Evolutionary conservation across 1,284 basidiomycete genomes (phyloP).

Genomic region (Fomes fomentarius): DNA sequence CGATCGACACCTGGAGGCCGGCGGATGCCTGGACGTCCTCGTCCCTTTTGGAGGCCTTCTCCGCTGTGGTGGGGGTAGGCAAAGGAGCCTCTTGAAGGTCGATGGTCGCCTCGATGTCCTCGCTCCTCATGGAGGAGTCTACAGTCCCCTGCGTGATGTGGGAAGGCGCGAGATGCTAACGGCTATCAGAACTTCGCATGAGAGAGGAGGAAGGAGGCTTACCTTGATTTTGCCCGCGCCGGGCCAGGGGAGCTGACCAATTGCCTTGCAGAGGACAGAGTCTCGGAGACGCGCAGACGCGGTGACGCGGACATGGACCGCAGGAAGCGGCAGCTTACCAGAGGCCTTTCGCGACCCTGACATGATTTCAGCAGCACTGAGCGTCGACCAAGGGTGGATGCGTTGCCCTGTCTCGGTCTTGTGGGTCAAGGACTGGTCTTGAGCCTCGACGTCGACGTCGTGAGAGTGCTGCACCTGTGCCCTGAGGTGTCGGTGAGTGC

Average conservation of each 20-base stretch:
- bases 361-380: not conserved
- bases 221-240: conserved; percentile 6
- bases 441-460: conserved; percentile 5
- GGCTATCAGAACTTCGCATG: not conserved
- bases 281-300: conserved; percentile 13
- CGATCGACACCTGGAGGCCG: not conserved
- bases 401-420: not conserved
- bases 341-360: conserved; percentile 1
- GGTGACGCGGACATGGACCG: not conserved
- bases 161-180: not conserved
- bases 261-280: conserved; percentile 14
- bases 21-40: conserved; percentile 8
- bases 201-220: not conserved
- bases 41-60: not conserved
- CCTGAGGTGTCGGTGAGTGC: not conserved
- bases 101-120: conserved; percentile 7
- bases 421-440: not conserved
- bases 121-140: not conserved
- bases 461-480: not conserved
- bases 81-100: not conserved
- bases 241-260: conserved; percentile 5
- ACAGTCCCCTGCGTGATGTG: not conserved
- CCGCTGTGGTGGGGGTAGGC: not conserved
- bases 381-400: not conserved
- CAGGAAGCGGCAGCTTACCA: conserved; percentile 6